Evolutionary conservation across 148 eudicot genomes (phyloP).

Genomic region (Selenicereus undatus): DNA sequence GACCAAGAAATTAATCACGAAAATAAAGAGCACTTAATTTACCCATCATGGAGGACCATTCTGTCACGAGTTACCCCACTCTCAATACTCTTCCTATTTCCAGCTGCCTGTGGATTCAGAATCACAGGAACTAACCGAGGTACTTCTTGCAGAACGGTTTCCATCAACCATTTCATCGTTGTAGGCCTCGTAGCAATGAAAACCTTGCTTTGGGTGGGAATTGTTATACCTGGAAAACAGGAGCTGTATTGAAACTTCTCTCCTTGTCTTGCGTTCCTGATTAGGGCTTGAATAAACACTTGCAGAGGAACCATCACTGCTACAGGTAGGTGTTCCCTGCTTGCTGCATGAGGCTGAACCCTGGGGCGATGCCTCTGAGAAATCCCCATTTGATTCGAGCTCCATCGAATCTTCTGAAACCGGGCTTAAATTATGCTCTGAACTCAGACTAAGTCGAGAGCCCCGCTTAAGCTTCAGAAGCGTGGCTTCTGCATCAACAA

Average conservation of each 20-base stretch:
- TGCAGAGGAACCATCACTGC: constrained; percentile 2
- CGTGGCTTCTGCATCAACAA: constrained; percentile 52
- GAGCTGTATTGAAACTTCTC: constrained; percentile 21
- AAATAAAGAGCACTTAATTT: not conserved
- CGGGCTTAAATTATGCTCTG: constrained; percentile 2
- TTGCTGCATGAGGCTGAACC: constrained; percentile 13
- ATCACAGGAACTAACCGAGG: constrained; percentile 19
- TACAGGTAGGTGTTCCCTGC: constrained; percentile 5
- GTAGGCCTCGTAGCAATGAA: not conserved
- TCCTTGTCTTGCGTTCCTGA: constrained; percentile 11
- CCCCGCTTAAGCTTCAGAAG: constrained; percentile 71
- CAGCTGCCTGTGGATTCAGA: constrained; percentile 25
- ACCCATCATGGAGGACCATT: not conserved
- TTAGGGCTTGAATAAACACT: not conserved
- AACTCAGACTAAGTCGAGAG: constrained; percentile 32
- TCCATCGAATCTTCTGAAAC: constrained; percentile 19
- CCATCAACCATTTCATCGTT: not conserved
- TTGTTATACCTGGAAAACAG: constrained; percentile 34
- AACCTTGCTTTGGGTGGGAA: constrained; percentile 16
- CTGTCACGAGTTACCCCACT: not conserved
- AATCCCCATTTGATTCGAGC: constrained; percentile 14
- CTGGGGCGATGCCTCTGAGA: not conserved
- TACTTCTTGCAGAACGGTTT: constrained; percentile 17
- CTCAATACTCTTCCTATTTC: not conserved
- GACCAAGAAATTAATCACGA: not conserved